Percentiles rank a stretch among this genome's conserved stretches.
These are phyloP conservation scores for Cudoniella acicularis DNA, from an alignment of 495 filamentous ascomycete species.

Conservation along the genomic window DNA sequence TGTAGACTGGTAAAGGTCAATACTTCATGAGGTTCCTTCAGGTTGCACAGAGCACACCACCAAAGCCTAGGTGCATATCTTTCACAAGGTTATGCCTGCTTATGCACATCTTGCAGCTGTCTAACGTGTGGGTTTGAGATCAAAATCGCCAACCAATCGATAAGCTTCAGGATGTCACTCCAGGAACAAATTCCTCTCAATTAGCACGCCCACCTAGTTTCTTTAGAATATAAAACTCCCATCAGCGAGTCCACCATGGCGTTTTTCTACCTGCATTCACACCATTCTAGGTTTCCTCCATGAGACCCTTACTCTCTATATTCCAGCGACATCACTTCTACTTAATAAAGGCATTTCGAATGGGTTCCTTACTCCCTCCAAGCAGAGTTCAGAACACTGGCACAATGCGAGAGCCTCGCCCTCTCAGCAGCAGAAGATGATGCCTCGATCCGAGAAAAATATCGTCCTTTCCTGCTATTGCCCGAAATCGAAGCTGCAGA, in stretches of 20 bases:
- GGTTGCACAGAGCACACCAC: no score
- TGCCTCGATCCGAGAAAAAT: slow-evolving; percentile 41
- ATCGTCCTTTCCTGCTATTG: slow-evolving; percentile 55
- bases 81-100: not conserved
- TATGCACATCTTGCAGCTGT: not conserved
- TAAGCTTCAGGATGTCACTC: slow-evolving; percentile 5
- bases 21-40: not conserved
- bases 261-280: not conserved
- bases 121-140: no score
- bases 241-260: not conserved
- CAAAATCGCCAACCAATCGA: slow-evolving; percentile 5
- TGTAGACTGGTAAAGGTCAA: not conserved
- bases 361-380: slow-evolving; percentile 5
- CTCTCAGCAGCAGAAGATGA: slow-evolving; percentile 46
- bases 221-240: not conserved
- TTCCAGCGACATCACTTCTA: not conserved
- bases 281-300: slow-evolving; percentile 9
- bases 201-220: not conserved
- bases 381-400: slow-evolving; percentile 8
- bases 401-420: slow-evolving; percentile 34
- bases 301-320: slow-evolving; percentile 5
- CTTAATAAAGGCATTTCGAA: slow-evolving; percentile 3
- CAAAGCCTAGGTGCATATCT: not conserved
- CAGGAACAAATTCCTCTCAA: not conserved
- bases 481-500: slow-evolving; percentile 35